Evolutionary conservation across 805 yeast genomes (phyloP), one percentile per base, ranked within the genome.

Genomic region (Hanseniaspora valbyensis): DNA sequence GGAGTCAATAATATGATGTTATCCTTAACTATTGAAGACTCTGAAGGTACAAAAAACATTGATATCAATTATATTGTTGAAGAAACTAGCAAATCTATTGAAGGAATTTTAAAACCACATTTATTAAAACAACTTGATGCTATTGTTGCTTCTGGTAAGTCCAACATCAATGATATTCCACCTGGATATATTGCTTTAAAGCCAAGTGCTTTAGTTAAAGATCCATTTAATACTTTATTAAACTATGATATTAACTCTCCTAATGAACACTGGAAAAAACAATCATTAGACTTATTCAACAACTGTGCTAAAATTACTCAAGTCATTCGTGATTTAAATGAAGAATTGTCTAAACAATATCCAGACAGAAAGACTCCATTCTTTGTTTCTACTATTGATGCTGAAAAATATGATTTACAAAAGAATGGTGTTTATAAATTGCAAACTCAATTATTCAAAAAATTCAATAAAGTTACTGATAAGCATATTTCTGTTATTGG

Each of bases 1-100:
- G 95, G 95, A 9, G 83, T 88, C 60, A 78, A 84, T 57, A 90
- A 89, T 70, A 86, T 89, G 95, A 87, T 89, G 95, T 70, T 89
- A n/a, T 82, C 94, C 1, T 77, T 87, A 63, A 86, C 96, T 14
- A 88, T 89, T 48, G 97, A 89, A 67, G 95, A 92, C 51, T 81
- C 96, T 49, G 85, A 85, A 56, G 95, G 95, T 34, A 75, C 75
- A 52, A 74, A 76, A 61, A 70, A 76, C 64, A 59, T 73, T 38
- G 80, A 77, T 64, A 78, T 81, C 33, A 61, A 73, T 37, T 70
- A 69, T 55, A 82, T 84, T 53, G 77, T 83, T 33, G 58, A 65
- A 18, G 81, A 80, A 62, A 83, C 90, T 18, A 71, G 77, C 52
- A 69, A 71, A 42, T 83, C 95, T 12, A 74, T 89, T 45, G 74